Conservation (phyloP, 768 basidiomycete genomes). For the Tulasnella sp. region DNA sequence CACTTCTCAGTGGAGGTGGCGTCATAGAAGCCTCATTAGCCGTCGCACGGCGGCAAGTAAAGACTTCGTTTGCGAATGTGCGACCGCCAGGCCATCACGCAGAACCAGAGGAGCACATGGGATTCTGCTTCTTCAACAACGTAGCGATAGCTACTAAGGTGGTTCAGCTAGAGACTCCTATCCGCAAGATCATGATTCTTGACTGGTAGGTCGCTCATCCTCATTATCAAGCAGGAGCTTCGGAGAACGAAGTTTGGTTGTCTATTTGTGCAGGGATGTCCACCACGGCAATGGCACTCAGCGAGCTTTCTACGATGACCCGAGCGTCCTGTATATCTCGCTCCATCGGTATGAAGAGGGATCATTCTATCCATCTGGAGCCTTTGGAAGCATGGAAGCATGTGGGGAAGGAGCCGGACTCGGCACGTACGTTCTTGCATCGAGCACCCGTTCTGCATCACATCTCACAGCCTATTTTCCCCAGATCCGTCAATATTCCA, state of each 20-base stretch:
- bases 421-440: constrained; percentile 57
- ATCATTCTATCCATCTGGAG: constrained; percentile 83
- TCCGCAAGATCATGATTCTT: constrained; percentile 79
- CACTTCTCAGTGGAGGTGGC: constrained; percentile 85
- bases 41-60: constrained; percentile 68
- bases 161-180: constrained; percentile 53
- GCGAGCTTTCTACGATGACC: constrained; percentile 88
- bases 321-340: constrained; percentile 85
- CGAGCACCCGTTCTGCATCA: neutral
- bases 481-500: constrained; percentile 88
- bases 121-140: constrained; percentile 99
- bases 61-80: constrained; percentile 89
- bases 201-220: constrained; percentile 63
- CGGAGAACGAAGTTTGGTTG: neutral
- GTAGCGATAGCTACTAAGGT: constrained; percentile 86
- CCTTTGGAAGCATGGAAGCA: constrained; percentile 78
- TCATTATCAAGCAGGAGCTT: no score
- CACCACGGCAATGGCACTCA: constrained; percentile 99
- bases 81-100: constrained; percentile 97
- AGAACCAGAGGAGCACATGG: constrained; percentile 97
- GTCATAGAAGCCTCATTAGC: constrained; percentile 84
- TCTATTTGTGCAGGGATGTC: constrained; percentile 68
- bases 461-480: neutral
- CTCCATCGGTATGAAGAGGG: constrained; percentile 92
- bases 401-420: constrained; percentile 74